Percentiles rank a stretch among this genome's conserved stretches.
phyloP scores from a whole-genome alignment of 2,329 filamentous ascomycete genomes.

The Cyanodermella asteris region DNA sequence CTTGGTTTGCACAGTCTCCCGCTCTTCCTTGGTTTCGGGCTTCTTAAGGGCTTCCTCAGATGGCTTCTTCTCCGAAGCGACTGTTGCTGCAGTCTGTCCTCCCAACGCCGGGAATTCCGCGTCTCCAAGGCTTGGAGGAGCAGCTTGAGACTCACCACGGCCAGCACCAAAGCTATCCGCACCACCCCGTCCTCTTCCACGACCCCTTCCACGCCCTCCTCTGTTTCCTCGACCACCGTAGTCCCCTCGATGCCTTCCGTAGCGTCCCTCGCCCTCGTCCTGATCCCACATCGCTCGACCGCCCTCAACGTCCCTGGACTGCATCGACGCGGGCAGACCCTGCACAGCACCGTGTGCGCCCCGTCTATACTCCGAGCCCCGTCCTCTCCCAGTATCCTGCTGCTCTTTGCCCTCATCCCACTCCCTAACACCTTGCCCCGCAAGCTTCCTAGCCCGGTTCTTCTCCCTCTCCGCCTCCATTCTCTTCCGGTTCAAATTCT shows the following conservation, averaged over 20 bases:
- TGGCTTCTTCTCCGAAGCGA: too few relatives aligned
- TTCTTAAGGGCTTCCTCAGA: too few relatives aligned
- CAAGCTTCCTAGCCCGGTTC: constrained; percentile 36
- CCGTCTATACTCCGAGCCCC: constrained; percentile 22
- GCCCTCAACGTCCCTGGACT: background rate
- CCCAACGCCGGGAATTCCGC: constrained; percentile 7
- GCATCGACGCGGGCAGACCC: background rate
- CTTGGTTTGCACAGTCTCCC: too few relatives aligned
- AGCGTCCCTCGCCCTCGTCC: background rate
- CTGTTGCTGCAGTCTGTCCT: too few relatives aligned
- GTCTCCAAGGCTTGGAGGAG: constrained; percentile 1
- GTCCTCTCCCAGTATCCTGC: constrained; percentile 25
- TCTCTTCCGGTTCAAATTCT: constrained; percentile 27
- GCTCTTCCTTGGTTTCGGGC: too few relatives aligned
- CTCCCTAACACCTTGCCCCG: constrained; percentile 34
- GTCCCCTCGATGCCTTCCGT: background rate
- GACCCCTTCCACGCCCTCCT: constrained; percentile 4
- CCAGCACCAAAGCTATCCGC: constrained; percentile 5
- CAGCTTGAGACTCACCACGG: constrained; percentile 1
- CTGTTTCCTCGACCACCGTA: constrained; percentile 2
- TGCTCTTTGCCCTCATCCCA: constrained; percentile 41
- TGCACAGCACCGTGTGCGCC: constrained; percentile 31
- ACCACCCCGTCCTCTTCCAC: constrained; percentile 5
- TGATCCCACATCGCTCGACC: constrained; percentile 1
- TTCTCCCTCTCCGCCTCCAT: constrained; percentile 42